Conservation (phyloP, 352 stramenopile species). For the Phytophthora syringae region DNA sequence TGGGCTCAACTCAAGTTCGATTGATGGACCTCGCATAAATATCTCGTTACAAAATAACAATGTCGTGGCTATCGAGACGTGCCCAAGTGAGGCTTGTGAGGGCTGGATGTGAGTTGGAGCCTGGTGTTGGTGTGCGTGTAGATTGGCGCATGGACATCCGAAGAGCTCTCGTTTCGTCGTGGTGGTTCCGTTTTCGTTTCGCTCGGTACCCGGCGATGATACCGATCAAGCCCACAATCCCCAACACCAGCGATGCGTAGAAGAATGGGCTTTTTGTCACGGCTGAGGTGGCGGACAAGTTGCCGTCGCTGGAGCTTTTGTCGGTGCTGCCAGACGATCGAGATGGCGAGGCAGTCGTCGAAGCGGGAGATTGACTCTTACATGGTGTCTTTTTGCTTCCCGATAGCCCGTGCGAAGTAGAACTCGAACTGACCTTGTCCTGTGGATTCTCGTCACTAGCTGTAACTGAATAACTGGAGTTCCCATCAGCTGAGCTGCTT, state of each 20-base stretch:
- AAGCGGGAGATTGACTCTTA: not conserved
- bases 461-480: not conserved
- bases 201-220: slow-evolving; percentile 32
- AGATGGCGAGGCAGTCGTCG: not conserved
- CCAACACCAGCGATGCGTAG: slow-evolving; percentile 48
- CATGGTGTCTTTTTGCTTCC: not conserved
- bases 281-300: slow-evolving; percentile 19
- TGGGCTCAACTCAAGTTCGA: too few species aligned
- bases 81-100: not conserved
- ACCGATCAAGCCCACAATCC: slow-evolving; percentile 25
- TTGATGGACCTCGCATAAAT: not conserved
- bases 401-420: slow-evolving; percentile 5
- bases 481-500: not conserved
- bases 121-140: slow-evolving; percentile 5
- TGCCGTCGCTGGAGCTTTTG: slow-evolving; percentile 14
- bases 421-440: not conserved
- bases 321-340: not conserved
- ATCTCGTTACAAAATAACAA: slow-evolving; percentile 23
- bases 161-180: slow-evolving; percentile 21
- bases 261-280: slow-evolving; percentile 51
- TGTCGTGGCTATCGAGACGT: slow-evolving; percentile 13
- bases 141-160: slow-evolving; percentile 10
- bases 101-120: not conserved
- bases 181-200: slow-evolving; percentile 32
- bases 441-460: not conserved